Conservation (phyloP, 2,329 filamentous ascomycete genomes). For the Cladosporium sp. region DNA sequence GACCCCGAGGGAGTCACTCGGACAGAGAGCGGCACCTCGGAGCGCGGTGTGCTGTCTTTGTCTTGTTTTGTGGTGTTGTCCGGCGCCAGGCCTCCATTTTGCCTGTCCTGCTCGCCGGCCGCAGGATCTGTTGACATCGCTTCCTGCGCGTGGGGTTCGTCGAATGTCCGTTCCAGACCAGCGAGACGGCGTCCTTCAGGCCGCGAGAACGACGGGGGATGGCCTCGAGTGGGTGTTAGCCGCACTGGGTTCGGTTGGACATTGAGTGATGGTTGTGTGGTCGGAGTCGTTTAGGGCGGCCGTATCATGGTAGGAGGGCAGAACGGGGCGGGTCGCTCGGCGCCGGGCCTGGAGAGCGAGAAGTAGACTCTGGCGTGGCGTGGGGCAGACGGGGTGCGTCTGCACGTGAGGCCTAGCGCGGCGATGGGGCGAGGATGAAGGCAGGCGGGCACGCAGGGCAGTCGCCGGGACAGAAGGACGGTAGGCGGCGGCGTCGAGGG, state of each 20-base stretch:
- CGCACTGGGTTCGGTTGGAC: constrained; percentile 28
- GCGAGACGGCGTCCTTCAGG: not conserved
- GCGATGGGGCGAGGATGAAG: not conserved
- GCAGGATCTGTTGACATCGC: constrained; percentile 21
- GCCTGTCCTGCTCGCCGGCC: constrained; percentile 13
- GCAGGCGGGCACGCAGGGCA: too few relatives aligned
- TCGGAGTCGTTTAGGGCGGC: constrained; percentile 12
- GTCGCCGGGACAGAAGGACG: not conserved
- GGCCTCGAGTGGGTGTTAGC: constrained; percentile 17
- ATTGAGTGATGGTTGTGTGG: constrained; percentile 18
- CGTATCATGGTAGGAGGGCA: constrained; percentile 17
- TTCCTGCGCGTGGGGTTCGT: not conserved
- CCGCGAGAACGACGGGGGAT: not conserved
- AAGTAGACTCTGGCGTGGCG: not conserved
- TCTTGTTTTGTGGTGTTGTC: constrained; percentile 20
- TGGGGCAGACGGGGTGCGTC: not conserved
- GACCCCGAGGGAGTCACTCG: not conserved
- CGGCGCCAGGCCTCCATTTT: constrained; percentile 10
- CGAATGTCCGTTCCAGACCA: not conserved
- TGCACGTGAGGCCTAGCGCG: constrained; percentile 1
- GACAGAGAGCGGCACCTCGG: constrained; percentile 31
- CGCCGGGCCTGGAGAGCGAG: not conserved
- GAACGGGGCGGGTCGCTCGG: constrained; percentile 1
- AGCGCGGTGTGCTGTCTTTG: constrained; percentile 35
- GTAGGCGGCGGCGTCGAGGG: too few relatives aligned